phyloP scores from a whole-genome alignment of 225 moss, liverwort and hornwort species.

The Marchantia paleacea region DNA sequence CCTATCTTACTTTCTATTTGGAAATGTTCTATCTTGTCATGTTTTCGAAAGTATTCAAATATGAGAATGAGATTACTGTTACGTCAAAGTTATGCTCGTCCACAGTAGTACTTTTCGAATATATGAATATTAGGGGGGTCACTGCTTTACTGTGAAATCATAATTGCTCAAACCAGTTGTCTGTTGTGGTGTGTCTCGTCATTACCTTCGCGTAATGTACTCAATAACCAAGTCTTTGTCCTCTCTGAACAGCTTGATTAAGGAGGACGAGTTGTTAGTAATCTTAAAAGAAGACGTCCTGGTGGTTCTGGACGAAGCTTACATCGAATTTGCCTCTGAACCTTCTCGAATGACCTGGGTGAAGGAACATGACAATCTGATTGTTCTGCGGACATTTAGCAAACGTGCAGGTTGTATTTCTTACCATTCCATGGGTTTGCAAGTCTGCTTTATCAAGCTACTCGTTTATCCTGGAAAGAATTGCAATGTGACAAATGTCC shows the following conservation, averaged over 20 bases:
- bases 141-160: background rate
- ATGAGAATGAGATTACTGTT: too few relatives aligned
- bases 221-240: constrained; percentile 1
- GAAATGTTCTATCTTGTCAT: background rate
- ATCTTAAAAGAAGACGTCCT: constrained; percentile 74
- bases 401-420: constrained; percentile 79
- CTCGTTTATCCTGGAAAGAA: background rate
- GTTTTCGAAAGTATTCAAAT: background rate
- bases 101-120: background rate
- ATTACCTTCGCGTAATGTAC: background rate
- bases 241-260: constrained; percentile 62
- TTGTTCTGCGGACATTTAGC: constrained; percentile 96
- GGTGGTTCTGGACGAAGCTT: constrained; percentile 93
- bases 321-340: constrained; percentile 84
- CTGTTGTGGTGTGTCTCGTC: background rate
- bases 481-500: background rate
- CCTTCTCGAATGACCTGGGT: constrained; percentile 92
- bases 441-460: background rate
- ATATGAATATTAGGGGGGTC: background rate
- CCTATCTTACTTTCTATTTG: background rate
- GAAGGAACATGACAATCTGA: constrained; percentile 70
- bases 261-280: constrained; percentile 69
- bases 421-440: background rate
- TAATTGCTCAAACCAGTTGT: background rate
- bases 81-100: background rate